A percentile compares a stretch with the other conserved stretches of the same genome.
These are phyloP conservation scores for Apiotrichum laibachii DNA, from an alignment of 1,284 basidiomycete species.

Conservation along the genomic window DNA sequence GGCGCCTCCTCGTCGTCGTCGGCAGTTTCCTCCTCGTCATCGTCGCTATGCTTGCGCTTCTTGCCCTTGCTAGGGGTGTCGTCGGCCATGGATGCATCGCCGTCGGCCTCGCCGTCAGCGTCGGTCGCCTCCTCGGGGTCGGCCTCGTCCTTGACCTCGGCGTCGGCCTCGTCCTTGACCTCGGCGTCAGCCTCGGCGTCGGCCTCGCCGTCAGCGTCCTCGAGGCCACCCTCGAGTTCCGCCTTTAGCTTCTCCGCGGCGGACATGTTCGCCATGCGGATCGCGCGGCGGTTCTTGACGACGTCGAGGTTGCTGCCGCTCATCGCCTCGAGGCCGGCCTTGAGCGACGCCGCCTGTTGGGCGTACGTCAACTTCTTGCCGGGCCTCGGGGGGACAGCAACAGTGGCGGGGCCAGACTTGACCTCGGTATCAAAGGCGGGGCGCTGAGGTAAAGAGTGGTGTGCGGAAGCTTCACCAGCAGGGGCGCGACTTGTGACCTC, in stretches of 20 bases:
- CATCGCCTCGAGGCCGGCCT: constrained; percentile 54
- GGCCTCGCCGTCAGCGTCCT: constrained; percentile 53
- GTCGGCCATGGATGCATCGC: constrained; percentile 21
- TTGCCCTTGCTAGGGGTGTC: constrained; percentile 47
- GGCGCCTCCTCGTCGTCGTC: constrained; percentile 51
- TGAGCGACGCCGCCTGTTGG: constrained; percentile 46
- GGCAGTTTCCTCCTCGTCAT: constrained; percentile 40
- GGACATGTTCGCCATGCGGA: constrained; percentile 92
- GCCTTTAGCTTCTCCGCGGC: constrained; percentile 92
- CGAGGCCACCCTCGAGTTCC: constrained; percentile 58
- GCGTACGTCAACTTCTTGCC: constrained; percentile 31
- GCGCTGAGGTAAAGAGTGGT: constrained; percentile 60
- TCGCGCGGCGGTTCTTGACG: constrained; percentile 79
- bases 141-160: constrained; percentile 11
- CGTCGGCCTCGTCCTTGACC: constrained; percentile 24
- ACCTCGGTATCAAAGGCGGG: constrained; percentile 64
- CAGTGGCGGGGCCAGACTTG: constrained; percentile 41
- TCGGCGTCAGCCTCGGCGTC: constrained; percentile 24
- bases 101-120: constrained; percentile 20
- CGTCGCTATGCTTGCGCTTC: constrained; percentile 69
- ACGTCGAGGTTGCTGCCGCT: constrained; percentile 75
- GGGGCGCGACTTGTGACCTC: constrained; percentile 35
- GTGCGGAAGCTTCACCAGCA: constrained; percentile 40
- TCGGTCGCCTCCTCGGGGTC: constrained; percentile 18
- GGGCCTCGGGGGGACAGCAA: constrained; percentile 4